Evolutionary conservation across 2,329 filamentous ascomycete species (phyloP), one percentile per base, ranked within the genome.

Genomic region (Fusarium piperis): DNA sequence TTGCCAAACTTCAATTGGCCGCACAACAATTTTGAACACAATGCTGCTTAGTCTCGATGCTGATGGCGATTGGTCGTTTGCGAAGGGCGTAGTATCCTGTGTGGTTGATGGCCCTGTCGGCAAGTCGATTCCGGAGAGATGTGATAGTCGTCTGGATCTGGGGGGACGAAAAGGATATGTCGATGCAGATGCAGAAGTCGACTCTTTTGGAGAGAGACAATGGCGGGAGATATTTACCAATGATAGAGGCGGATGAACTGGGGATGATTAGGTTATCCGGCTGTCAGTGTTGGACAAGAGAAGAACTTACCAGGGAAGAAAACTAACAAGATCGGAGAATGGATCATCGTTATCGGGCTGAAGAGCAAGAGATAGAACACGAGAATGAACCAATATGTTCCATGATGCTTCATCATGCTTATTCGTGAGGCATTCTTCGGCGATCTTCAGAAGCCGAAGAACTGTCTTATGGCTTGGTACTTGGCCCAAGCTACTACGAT

Each of bases 101-200:
- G 36, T 58, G 55, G n/a, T 44, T 58, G 23, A 58, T 58, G 10
- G 53, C 35, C 6, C 35, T 38, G 16, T 38, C 35, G 35, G 35
- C 35, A 38, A 38, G 35, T n/a, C 35, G 16, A 38, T 38, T 38
- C 35, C 35, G 35, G 35, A 38, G 35, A 38, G 35, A 38, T 38
- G 16, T 38, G 35, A 38, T 38, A 9, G 35, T n/a, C 35, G 35
- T n/a, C 35, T 38, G 35, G 35, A 38, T 38, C 35, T 38, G 16
- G 1, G 35, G 35, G 16, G 35, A 2, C 35, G 35, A 38, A 36
- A 11, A 36, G 35, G 35, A 36, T n/a, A 15, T n/a, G 16, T 71
- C 59, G 8, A 68, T 55, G 16, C 68, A 68, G 6, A 66, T 61
- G 35, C 61, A 71, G 30, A 71, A 65, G 51, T 71, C 65, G 36